phyloP scores from a whole-genome alignment of 495 filamentous ascomycete genomes.

The Clohesyomyces aquaticus region DNA sequence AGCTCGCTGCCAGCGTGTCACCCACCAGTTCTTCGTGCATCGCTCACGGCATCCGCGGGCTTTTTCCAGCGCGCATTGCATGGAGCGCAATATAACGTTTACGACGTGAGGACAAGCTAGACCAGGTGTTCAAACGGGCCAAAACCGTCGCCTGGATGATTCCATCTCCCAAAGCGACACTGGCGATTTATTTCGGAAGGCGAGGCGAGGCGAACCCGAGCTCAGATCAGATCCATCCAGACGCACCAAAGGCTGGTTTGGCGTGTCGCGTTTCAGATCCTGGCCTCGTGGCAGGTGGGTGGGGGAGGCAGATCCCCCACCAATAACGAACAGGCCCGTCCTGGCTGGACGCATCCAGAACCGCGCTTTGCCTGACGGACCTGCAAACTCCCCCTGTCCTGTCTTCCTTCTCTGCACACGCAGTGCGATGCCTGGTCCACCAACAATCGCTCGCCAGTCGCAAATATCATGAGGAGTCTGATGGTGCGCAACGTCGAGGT shows the following conservation, averaged over 20 bases:
- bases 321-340: not conserved
- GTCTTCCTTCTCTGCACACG: not conserved
- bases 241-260: not conserved
- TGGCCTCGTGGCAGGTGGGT: not conserved
- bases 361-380: not conserved
- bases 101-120: not conserved
- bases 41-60: not conserved
- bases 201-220: no score
- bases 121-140: not conserved
- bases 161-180: not conserved
- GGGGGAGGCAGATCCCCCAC: not conserved
- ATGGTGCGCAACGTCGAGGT: slow-evolving; percentile 1
- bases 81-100: not conserved
- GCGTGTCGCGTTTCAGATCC: not conserved
- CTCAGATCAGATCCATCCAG: not conserved
- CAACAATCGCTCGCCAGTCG: no score
- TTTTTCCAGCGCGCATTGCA: not conserved
- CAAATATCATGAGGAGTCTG: slow-evolving; percentile 4
- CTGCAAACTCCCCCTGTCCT: not conserved
- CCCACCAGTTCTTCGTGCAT: not conserved
- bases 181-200: not conserved
- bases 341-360: not conserved
- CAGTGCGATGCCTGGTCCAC: no score
- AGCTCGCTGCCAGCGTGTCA: not conserved
- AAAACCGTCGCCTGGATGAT: not conserved